These are phyloP conservation scores for Calonectria fujianensis DNA, from an alignment of 2,329 filamentous ascomycete species.

Conservation along the genomic window DNA sequence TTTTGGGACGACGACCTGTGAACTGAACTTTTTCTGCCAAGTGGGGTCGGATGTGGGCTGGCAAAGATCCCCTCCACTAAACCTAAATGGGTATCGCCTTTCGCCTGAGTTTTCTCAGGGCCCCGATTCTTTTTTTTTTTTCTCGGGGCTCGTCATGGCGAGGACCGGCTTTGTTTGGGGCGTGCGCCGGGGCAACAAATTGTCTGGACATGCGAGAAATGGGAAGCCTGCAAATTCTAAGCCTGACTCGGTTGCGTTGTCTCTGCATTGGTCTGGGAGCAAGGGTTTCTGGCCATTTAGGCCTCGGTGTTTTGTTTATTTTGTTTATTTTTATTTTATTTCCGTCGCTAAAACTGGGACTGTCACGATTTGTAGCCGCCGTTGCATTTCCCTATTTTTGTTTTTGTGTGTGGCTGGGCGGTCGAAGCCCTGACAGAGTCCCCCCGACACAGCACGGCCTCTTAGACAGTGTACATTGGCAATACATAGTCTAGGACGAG, in stretches of 20 bases:
- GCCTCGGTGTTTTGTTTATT: slow-evolving; percentile 15
- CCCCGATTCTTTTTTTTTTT: slow-evolving; percentile 48
- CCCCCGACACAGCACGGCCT: slow-evolving; percentile 28
- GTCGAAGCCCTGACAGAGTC: slow-evolving; percentile 39
- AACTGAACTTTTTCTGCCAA: slow-evolving; percentile 59
- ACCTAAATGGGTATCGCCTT: slow-evolving; percentile 41
- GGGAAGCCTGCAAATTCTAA: slow-evolving; percentile 48
- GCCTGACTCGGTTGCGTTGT: slow-evolving; percentile 31
- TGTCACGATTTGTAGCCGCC: slow-evolving; percentile 17
- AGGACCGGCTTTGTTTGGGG: slow-evolving; percentile 32
- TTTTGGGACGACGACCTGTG: slow-evolving; percentile 57
- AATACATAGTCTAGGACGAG: not conserved
- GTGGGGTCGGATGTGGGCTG: slow-evolving; percentile 50
- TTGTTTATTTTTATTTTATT: not conserved
- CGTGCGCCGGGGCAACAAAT: slow-evolving; percentile 34
- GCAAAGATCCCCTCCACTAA: slow-evolving; percentile 55
- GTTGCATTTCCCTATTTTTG: slow-evolving; percentile 26
- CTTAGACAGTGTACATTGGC: slow-evolving; percentile 17
- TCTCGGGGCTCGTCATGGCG: slow-evolving; percentile 35
- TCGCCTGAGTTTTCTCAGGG: slow-evolving; percentile 57
- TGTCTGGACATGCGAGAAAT: slow-evolving; percentile 47
- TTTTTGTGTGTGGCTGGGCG: slow-evolving; percentile 39
- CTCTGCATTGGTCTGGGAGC: slow-evolving; percentile 19
- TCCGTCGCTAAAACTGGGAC: not conserved
- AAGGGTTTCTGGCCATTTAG: not conserved